These are phyloP conservation scores for Botryosphaeria dothidea DNA, from an alignment of 2,329 filamentous ascomycete genomes.

Conservation along the genomic window DNA sequence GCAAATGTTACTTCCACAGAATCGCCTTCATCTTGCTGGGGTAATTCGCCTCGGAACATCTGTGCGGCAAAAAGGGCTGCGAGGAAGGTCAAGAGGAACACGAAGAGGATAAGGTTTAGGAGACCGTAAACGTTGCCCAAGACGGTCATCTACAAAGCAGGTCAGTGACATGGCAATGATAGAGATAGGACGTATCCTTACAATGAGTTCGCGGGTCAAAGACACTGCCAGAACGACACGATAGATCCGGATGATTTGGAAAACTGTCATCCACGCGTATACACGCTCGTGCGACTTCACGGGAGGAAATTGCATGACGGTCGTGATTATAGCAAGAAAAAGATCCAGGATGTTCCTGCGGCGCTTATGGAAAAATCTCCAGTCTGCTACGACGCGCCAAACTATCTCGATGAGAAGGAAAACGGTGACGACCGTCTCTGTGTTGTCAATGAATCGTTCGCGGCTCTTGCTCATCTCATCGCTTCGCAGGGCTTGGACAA, in stretches of 20 bases:
- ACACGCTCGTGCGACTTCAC: conserved; percentile 64
- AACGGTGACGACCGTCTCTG: conserved; percentile 75
- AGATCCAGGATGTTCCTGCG: conserved; percentile 80
- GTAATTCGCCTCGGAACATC: conserved; percentile 85
- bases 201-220: conserved; percentile 82
- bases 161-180: conserved; percentile 25
- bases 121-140: conserved; percentile 91
- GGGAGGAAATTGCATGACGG: conserved; percentile 79
- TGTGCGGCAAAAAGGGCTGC: conserved; percentile 92
- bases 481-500: conserved; percentile 76
- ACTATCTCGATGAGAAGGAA: conserved; percentile 80
- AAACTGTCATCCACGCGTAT: conserved; percentile 88
- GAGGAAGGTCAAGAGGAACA: conserved; percentile 92
- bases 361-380: conserved; percentile 75
- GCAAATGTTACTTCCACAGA: conserved; percentile 74
- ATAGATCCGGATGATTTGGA: conserved; percentile 91
- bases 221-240: conserved; percentile 87
- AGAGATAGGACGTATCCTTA: conserved; percentile 35
- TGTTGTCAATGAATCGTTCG: conserved; percentile 64
- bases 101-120: conserved; percentile 90
- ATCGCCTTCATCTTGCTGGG: conserved; percentile 63
- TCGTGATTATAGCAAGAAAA: conserved; percentile 75
- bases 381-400: conserved; percentile 75
- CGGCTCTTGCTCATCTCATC: conserved; percentile 68
- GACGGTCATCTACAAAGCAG: conserved; percentile 60